A percentile compares a stretch with the other conserved stretches of the same genome.
These are phyloP conservation scores for Moricandia moricandioides DNA, from an alignment of 345 rosid genomes.

Conservation along the genomic window DNA sequence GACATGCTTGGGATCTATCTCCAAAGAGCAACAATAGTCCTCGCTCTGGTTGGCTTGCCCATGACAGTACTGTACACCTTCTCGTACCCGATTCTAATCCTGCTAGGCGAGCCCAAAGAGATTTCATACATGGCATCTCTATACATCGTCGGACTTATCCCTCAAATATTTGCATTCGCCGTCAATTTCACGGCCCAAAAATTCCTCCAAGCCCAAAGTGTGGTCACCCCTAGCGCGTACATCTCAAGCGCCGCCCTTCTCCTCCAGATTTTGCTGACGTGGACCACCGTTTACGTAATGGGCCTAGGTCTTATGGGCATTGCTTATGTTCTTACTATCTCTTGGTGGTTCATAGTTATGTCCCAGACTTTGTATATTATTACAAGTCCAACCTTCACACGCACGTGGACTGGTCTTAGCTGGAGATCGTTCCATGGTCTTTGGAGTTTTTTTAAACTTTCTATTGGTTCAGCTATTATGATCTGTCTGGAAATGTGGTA, in stretches of 20 bases:
- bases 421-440: constrained; percentile 62
- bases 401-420: constrained; percentile 66
- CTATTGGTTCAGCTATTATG: constrained; percentile 83
- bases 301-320: constrained; percentile 59
- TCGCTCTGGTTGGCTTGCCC: constrained; percentile 56
- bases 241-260: constrained; percentile 58
- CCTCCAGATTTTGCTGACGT: constrained; percentile 51
- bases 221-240: constrained; percentile 58
- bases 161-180: constrained; percentile 73
- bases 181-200: constrained; percentile 70
- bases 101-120: constrained; percentile 52
- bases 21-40: constrained; percentile 71
- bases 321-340: constrained; percentile 60
- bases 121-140: constrained; percentile 58
- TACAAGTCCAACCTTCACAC: constrained; percentile 44
- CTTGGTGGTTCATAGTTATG: constrained; percentile 77
- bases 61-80: constrained; percentile 50
- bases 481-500: constrained; percentile 91
- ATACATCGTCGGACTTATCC: constrained; percentile 68
- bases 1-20: constrained; percentile 76
- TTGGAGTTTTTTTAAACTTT: constrained; percentile 62
- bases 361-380: constrained; percentile 56
- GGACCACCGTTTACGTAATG: constrained; percentile 45
- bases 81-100: constrained; percentile 51
- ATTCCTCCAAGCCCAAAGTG: constrained; percentile 65